These are phyloP conservation scores for Syzygium jambos DNA, from an alignment of 345 rosid genomes.

Conservation along the genomic window DNA sequence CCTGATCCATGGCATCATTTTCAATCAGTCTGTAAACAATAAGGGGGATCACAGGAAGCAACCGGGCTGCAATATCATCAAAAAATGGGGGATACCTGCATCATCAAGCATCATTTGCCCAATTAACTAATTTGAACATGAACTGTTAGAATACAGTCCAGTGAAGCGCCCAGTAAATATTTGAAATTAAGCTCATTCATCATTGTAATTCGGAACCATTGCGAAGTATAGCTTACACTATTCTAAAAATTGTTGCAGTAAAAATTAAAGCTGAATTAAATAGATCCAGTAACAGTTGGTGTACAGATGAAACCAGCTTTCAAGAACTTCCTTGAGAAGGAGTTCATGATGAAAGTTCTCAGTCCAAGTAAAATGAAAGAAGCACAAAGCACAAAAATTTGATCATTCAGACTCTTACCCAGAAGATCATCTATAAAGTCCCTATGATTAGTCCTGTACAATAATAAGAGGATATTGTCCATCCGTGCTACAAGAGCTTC, in stretches of 20 bases:
- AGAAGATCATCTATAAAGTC: neutral
- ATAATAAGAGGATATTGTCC: neutral
- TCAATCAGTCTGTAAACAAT: slow-evolving; percentile 90
- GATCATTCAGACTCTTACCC: neutral
- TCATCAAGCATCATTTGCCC: slow-evolving; percentile 3
- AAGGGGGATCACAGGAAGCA: slow-evolving; percentile 91
- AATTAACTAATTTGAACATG: neutral
- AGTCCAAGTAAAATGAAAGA: neutral
- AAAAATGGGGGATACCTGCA: slow-evolving; percentile 92
- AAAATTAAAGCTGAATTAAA: neutral
- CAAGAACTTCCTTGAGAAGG: neutral
- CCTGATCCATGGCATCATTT: slow-evolving; percentile 73
- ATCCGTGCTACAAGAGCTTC: neutral
- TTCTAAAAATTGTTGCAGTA: neutral
- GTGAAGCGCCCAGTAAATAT: neutral
- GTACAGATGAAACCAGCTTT: neutral
- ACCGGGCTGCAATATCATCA: slow-evolving; percentile 84
- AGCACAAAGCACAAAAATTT: neutral
- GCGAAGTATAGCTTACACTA: neutral
- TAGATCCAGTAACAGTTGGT: neutral
- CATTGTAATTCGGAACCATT: neutral
- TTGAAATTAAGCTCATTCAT: neutral
- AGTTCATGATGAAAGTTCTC: neutral
- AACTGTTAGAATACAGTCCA: neutral
- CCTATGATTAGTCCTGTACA: neutral